Evolutionary conservation across 345 rosid species (phyloP).

Genomic region (Acer yangbiense): DNA sequence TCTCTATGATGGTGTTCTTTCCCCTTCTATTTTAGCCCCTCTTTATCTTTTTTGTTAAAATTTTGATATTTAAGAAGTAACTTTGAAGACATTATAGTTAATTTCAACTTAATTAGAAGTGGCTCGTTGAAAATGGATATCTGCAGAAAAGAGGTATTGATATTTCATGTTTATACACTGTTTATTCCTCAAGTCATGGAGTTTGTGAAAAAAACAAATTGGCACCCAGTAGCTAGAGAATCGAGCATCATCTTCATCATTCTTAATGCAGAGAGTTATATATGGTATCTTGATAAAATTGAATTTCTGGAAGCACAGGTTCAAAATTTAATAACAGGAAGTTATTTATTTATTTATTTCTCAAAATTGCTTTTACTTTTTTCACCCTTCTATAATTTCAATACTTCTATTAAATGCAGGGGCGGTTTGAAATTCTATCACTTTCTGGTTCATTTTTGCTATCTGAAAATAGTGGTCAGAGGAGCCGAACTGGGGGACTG

Average conservation of each 20-base stretch:
- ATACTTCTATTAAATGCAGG: conserved; percentile 47
- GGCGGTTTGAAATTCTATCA: conserved; percentile 82
- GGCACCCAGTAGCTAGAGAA: neutral
- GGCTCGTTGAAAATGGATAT: neutral
- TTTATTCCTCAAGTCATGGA: neutral
- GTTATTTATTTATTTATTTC: neutral
- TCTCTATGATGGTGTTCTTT: neutral
- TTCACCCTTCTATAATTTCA: neutral
- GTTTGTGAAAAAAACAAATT: neutral
- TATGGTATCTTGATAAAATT: neutral
- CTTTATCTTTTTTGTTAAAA: neutral
- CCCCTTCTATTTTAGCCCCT: neutral
- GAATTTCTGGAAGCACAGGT: neutral
- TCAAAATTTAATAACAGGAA: neutral
- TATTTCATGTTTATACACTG: neutral
- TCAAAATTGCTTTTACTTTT: neutral
- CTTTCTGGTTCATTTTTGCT: conserved; percentile 83
- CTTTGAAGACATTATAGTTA: neutral
- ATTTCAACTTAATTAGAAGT: neutral
- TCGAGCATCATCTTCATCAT: neutral
- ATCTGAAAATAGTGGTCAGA: conserved; percentile 68
- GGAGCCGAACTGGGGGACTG: conserved; percentile 75
- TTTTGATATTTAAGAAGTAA: neutral
- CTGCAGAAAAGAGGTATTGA: neutral
- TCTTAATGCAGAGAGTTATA: no score